phyloP scores from a whole-genome alignment of 2,329 filamentous ascomycete genomes.

The Tolypocladium tropicale region DNA sequence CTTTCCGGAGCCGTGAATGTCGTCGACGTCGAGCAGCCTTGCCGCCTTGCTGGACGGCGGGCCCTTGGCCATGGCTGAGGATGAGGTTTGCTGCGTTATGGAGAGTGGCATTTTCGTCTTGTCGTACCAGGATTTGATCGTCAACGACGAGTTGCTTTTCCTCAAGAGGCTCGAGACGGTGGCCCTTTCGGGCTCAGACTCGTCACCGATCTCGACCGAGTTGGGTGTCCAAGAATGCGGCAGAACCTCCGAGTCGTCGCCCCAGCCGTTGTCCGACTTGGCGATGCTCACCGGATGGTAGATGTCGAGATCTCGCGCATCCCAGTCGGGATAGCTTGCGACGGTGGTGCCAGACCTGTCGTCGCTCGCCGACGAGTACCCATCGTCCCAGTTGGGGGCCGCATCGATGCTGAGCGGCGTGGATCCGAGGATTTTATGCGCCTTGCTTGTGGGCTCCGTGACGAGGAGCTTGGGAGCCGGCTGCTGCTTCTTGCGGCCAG shows the following conservation, averaged over 20 bases:
- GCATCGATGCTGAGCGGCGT: conserved; percentile 33
- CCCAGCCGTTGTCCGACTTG: conserved; percentile 22
- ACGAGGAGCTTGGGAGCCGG: conserved; percentile 15
- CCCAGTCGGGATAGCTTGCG: conserved; percentile 15
- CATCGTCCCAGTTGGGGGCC: conserved; percentile 29
- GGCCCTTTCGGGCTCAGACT: conserved; percentile 17
- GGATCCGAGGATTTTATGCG: conserved; percentile 39
- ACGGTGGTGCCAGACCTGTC: conserved; percentile 31
- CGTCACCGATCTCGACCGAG: conserved; percentile 1
- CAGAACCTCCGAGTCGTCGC: conserved; percentile 36
- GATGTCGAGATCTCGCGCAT: conserved; percentile 4
- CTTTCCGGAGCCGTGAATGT: conserved; percentile 17
- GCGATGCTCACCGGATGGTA: conserved; percentile 11
- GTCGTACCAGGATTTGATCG: conserved; percentile 48
- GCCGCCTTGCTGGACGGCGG: conserved; percentile 34
- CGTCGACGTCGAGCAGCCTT: conserved; percentile 32
- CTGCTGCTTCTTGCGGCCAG: conserved; percentile 33
- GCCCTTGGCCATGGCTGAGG: conserved; percentile 47
- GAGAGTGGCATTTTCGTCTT: conserved; percentile 43
- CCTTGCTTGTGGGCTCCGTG: conserved; percentile 36
- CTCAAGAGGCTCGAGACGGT: conserved; percentile 32
- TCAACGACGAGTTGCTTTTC: conserved; percentile 42
- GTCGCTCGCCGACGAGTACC: conserved; percentile 32
- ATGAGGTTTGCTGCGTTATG: conserved; percentile 50
- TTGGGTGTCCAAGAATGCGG: conserved; percentile 18